Evolutionary conservation across 495 filamentous ascomycete genomes (phyloP).

Genomic region (Penicillium samsonianum): DNA sequence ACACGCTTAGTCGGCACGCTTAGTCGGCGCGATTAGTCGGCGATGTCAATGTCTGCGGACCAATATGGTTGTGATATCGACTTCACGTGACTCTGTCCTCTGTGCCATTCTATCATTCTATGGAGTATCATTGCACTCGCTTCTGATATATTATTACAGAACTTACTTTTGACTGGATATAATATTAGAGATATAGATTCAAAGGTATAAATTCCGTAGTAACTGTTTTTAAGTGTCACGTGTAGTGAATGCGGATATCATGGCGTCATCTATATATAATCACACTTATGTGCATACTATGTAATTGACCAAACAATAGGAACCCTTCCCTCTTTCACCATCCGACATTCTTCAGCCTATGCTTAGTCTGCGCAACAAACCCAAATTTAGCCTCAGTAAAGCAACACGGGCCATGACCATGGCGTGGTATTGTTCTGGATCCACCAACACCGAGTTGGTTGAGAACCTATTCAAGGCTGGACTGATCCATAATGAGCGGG

Average conservation of each 20-base stretch:
- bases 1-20: not conserved
- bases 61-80: too few relatives aligned
- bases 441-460: conserved; percentile 74
- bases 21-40: not conserved
- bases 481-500: conserved; percentile 68
- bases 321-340: not conserved
- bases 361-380: not conserved
- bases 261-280: conserved; percentile 24
- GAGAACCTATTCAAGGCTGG: conserved; percentile 72
- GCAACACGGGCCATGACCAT: conserved; percentile 52
- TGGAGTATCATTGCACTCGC: too few relatives aligned
- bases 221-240: not conserved
- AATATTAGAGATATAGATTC: too few relatives aligned
- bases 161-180: too few relatives aligned
- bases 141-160: too few relatives aligned
- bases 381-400: not conserved
- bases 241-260: conserved; percentile 16
- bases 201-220: too few relatives aligned
- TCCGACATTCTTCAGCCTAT: not conserved
- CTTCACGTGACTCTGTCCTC: too few relatives aligned
- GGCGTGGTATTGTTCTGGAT: conserved; percentile 88
- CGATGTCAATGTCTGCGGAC: not conserved
- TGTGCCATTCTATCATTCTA: too few relatives aligned
- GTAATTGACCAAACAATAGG: not conserved
- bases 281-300: not conserved